Base-by-base conservation (phyloP, 2,329 filamentous ascomycete genomes). In the Myriosclerotinia scirpicola region DNA sequence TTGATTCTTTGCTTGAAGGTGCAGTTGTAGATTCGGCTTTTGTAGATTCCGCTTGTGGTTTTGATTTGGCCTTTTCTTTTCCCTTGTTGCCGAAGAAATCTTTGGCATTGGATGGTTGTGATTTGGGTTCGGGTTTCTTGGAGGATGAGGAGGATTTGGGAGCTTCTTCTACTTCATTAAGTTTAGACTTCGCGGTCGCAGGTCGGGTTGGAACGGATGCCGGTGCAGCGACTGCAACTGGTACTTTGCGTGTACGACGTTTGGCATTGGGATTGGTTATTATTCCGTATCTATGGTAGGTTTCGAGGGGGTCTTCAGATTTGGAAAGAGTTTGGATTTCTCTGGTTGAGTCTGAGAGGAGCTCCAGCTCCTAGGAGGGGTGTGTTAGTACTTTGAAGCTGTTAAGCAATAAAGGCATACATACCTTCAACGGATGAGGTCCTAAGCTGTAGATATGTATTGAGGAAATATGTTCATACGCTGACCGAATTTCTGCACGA, bases 361-460 rank as follows among this genome's bases (percentile, higher is more conserved):
- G 77, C 72, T 91, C 86, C 22, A 95, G 78, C 74, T 94, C 84
- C 76, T 80, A 58, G 3, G 30, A 26, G 3, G 30, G 22, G 22
- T 48, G 14, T 55, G 34, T 66, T 42, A 56, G 54, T 44, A 69
- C n/a, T 68, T 54, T 2, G 20, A 48, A 22, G 38, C 54, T 17
- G 2, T 46, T 26, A 22, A 40, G n/a, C 12, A 22, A 54, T 7
- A 5, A 30, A 22, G 12, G 44, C 72, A 48, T 70, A 63, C 76
- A 52, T 78, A 86, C 88, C 77, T 88, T 89, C 20, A 93, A 81
- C 0, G 87, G 84, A 48, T 87, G 84, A 1, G 90, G 84, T 53
- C 91, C 88, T 22, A 98, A 76, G 74, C 93, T 97, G 80, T 98
- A 98, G 54, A 98, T 80, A 73, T 97, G 92, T 68, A 97, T 88